Evolutionary conservation across 208 protist species (phyloP).

Genomic region (Trypanosoma avium): DNA sequence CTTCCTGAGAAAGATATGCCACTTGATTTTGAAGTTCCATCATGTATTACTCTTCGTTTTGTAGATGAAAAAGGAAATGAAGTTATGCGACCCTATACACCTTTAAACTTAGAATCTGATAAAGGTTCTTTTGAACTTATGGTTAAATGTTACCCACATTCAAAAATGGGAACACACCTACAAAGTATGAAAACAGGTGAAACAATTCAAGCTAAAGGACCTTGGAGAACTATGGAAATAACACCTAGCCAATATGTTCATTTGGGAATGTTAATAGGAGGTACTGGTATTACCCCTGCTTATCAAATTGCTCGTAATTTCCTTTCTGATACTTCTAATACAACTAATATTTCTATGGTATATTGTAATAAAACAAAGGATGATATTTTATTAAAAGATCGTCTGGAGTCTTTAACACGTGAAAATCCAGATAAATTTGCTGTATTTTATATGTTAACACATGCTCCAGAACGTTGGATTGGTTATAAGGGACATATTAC

Average conservation of each 20-base stretch:
- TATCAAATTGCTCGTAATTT: slow-evolving; percentile 86
- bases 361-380: slow-evolving; percentile 86
- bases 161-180: slow-evolving; percentile 92
- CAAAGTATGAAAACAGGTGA: slow-evolving; percentile 90
- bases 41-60: slow-evolving; percentile 80
- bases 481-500: slow-evolving; percentile 85
- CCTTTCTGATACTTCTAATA: slow-evolving; percentile 77
- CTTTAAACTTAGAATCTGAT: slow-evolving; percentile 62
- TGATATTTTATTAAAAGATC: slow-evolving; percentile 90
- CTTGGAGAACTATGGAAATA: slow-evolving; percentile 89
- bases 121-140: slow-evolving; percentile 84
- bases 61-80: slow-evolving; percentile 80
- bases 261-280: slow-evolving; percentile 86
- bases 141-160: slow-evolving; percentile 85
- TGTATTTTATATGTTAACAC: slow-evolving; percentile 86
- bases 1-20: slow-evolving; percentile 44
- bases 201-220: slow-evolving; percentile 88
- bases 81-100: slow-evolving; percentile 90
- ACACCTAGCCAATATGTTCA: slow-evolving; percentile 84
- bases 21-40: slow-evolving; percentile 67
- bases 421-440: slow-evolving; percentile 83
- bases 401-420: slow-evolving; percentile 82
- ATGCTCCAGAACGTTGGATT: slow-evolving; percentile 66
- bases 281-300: slow-evolving; percentile 93
- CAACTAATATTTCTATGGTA: slow-evolving; percentile 84